Base-by-base conservation (phyloP, 176 grass and related monocot species). In the Leersia perrieri region DNA sequence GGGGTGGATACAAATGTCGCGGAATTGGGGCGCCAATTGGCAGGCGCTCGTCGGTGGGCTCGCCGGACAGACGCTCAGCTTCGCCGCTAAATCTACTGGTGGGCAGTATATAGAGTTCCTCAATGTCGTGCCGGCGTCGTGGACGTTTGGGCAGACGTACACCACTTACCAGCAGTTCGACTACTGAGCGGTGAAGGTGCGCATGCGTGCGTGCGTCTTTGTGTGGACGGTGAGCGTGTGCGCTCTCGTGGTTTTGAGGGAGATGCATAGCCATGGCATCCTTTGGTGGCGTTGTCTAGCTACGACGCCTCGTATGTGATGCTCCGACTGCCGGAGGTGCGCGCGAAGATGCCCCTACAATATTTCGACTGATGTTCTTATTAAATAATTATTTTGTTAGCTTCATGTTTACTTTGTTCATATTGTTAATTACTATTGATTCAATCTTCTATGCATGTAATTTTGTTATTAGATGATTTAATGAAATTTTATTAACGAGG, bases 1-100 rank as follows among this genome's bases (percentile, higher is more conserved):
- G 0, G 85, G 55, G 8, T 93, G 84, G 88, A 70, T 86, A 5
- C 40, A 33, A 33, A 68, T 83, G 83, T 38, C 53, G 0, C 58
- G 81, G 20, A 93, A 93, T 82, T 93, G 78, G 91, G 91, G 91
- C 1, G 91, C 88, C 9, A 93, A 90, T 31, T 93, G 82, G 73
- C 88, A 90, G 27, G 57, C 18, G 0, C 76, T 79, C 25, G 2
- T 60, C 9, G 79, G n/a, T n/a, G n/a, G 32, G 4, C 77, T 93
- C 29, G 25, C 0, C 15, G 73, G 76, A 1, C 94, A 97, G 82
- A 75, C 34, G 13, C 80, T 91, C 69, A 93, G 88, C 20, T 93
- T 91, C 68, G 60, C 67, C 33, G 74, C 94, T 0, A 88, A 53
- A 1, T 63, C 49, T 29, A 84, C 77, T 4, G 91, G 90, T 12